Base-by-base conservation (phyloP, 805 yeast species). In the Metschnikowia borealis region DNA sequence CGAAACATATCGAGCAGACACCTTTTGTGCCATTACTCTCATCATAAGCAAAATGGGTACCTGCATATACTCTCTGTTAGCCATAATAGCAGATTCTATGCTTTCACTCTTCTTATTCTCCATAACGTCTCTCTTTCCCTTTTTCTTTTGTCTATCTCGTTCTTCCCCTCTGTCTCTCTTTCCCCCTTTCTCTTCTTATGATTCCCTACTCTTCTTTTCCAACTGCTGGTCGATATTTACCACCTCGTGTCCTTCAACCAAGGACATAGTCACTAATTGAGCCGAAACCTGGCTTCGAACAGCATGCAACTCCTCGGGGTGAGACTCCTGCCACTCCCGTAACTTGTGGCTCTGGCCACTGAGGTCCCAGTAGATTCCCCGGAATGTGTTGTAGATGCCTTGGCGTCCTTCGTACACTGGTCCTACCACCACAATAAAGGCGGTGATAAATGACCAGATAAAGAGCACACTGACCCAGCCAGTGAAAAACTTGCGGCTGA, bases 381-480 rank as follows among this genome's bases (percentile, higher is more conserved):
- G 78, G 15, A 74, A 55, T 0, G 92, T 80, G 29, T 82, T 78
- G 64, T 65, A 79, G 29, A 89, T 79, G 2, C 84, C 88, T 31
- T 72, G 67, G 57, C 92, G 74, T 41, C 95, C 91, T 66, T 89
- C 90, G 71, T 77, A 78, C 38, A 89, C 59, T 38, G 96, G 96
- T 56, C 75, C 84, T 33, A 88, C 48, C 18, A 82, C 75, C 26
- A 88, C 94, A 50, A 80, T 72, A 54, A 77, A 75, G 0, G 81
- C 82, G 35, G 86, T 78, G 59, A 79, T 73, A 69, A 87, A 88
- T 34, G 88, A 70, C 96, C 96, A 89, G 51, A 89, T 81, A 47
- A 90, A 81, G 52, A 85, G 82, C 31, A 89, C 95, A 35, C 77
- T 81, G 44, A 90, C 79, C 96, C 96, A 90, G 41, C 96, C 96